Base-by-base conservation (phyloP, 1,139 yeast genomes). In the Sugiyamaella xylanicola region DNA sequence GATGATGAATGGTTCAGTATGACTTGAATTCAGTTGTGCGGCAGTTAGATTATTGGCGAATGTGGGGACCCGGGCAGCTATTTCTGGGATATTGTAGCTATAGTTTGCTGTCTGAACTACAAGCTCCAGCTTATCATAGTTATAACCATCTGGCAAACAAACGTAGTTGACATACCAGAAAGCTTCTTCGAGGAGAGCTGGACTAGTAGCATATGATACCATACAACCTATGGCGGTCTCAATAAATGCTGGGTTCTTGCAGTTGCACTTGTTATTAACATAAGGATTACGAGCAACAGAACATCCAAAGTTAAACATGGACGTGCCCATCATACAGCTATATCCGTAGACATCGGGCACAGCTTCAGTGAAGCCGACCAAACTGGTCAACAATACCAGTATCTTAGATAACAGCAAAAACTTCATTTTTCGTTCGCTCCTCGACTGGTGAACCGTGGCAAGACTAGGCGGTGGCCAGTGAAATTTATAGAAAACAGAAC, bases 171-270 rank as follows among this genome's bases (percentile, higher is more conserved):
- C 40, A 17, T 32, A 44, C 20, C 19, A 17, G 11, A 35, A 39
- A 17, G 57, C 56, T 4, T 25, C 22, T 2, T 45, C 35, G 5
- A 25, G 37, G 15, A 15, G 39, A 22, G 43, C 48, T 11, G 9
- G 47, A 7, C 27, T 22, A 13, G 35, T 21, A 35, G 53, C 41
- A 37, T 55, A 46, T 7, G 53, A 41, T 21, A 25, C 57, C 25
- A 60, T 50, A 47, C 63, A 60, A 43, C 42, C 48, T 1, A 55
- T 55, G 4, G 52, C 58, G 4, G 60, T 57, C 35, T 56, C 51
- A 20, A 58, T 43, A 45, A 51, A 59, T 4, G 56, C 52, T 7
- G 48, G 35, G 2, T 35, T 45, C 2, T 25, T 21, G 35, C 62
- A 59, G 19, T 56, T 40, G 35, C 62, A 59, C n/a, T 48, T 22